Evolutionary conservation across 495 filamentous ascomycete species (phyloP).

Genomic region (Bombardia bombarda): DNA sequence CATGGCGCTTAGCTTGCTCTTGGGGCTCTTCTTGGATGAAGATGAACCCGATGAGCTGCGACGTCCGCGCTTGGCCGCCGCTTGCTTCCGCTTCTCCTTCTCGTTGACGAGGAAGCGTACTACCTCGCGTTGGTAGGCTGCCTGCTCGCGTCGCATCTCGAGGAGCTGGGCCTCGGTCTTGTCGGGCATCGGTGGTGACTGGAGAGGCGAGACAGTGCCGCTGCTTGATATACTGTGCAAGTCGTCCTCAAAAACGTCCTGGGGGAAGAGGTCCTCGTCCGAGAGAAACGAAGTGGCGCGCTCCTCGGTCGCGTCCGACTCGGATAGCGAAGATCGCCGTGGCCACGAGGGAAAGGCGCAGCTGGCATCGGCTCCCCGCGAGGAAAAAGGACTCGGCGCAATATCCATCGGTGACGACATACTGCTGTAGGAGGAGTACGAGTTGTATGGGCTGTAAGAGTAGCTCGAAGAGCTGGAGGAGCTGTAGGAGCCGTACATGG

Average conservation of each 20-base stretch:
- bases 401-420: conserved; percentile 47
- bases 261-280: conserved; percentile 40
- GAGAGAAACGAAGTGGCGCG: conserved; percentile 41
- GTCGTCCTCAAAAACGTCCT: conserved; percentile 34
- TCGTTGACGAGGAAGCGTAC: conserved; percentile 33
- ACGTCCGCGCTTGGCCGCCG: conserved; percentile 23
- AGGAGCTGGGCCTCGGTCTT: conserved; percentile 33
- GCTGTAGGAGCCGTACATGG: conserved; percentile 41
- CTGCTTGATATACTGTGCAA: conserved; percentile 36
- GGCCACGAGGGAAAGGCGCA: conserved; percentile 48
- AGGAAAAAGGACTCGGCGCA: conserved; percentile 32
- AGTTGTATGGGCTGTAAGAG: conserved; percentile 13
- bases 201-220: conserved; percentile 33
- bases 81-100: conserved; percentile 36
- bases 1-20: conserved; percentile 38
- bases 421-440: conserved; percentile 29
- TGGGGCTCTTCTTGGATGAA: conserved; percentile 34
- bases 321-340: conserved; percentile 33
- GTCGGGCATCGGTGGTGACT: conserved; percentile 13
- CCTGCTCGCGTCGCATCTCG: conserved; percentile 35
- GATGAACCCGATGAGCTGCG: conserved; percentile 19
- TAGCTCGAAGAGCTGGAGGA: conserved; percentile 23
- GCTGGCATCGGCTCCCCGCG: conserved; percentile 27
- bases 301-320: conserved; percentile 27
- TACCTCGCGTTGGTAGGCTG: conserved; percentile 38